A percentile compares a stretch with the other conserved stretches of the same genome.
These are phyloP conservation scores for Elasticomyces elasticus DNA, from an alignment of 495 filamentous ascomycete species.

Conservation along the genomic window DNA sequence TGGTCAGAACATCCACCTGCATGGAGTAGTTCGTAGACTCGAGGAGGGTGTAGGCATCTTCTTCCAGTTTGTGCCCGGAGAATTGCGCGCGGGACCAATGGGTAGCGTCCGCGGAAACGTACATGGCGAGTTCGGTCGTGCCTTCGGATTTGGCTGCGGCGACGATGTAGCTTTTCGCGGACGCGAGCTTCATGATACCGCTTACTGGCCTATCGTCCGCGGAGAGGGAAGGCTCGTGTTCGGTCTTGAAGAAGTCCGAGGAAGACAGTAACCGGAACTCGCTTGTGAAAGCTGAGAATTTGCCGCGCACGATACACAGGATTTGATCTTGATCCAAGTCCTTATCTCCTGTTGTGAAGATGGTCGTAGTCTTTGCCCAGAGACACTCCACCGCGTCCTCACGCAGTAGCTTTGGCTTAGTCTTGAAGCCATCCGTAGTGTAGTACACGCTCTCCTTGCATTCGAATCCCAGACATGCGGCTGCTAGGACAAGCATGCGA, in stretches of 20 bases:
- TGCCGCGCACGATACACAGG: conserved; percentile 67
- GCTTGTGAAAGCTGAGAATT: conserved; percentile 48
- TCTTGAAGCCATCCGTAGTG: conserved; percentile 74
- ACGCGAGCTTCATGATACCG: conserved; percentile 65
- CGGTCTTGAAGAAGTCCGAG: conserved; percentile 39
- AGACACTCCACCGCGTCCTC: conserved; percentile 59
- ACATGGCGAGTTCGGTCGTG: conserved; percentile 84
- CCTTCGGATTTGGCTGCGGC: conserved; percentile 67
- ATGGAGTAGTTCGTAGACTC: conserved; percentile 96
- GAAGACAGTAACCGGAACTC: conserved; percentile 70
- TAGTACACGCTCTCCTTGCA: conserved; percentile 56
- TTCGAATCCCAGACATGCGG: conserved; percentile 25
- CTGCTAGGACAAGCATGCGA: conserved; percentile 69
- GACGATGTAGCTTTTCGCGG: conserved; percentile 76
- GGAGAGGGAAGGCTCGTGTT: conserved; percentile 56
- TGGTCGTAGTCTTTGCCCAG: conserved; percentile 67
- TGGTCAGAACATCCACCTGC: conserved; percentile 83
- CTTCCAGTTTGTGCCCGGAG: conserved; percentile 62
- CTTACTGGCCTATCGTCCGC: conserved; percentile 58
- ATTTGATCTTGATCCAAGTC: conserved; percentile 53
- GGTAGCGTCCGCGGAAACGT: conserved; percentile 64
- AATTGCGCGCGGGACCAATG: conserved; percentile 92
- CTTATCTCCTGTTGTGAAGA: conserved; percentile 56
- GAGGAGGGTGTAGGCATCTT: conserved; percentile 85
- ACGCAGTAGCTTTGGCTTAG: conserved; percentile 48